Percentiles rank a stretch among this genome's conserved stretches.
Evolutionary conservation across 331 rosid genomes (phyloP).

Genomic region (Quercus lobata): DNA sequence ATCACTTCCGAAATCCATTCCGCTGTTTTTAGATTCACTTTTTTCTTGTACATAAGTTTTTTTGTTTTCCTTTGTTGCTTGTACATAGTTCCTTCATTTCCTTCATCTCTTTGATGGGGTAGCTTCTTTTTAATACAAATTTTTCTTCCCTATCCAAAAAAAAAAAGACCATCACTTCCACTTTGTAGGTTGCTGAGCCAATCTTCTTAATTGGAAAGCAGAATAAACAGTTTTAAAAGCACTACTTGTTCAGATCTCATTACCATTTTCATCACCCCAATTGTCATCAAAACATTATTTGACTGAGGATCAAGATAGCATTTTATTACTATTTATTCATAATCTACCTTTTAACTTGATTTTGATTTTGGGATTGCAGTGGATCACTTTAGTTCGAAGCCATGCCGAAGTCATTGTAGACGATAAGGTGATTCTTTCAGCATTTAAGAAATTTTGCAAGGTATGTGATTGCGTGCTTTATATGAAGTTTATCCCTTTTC

Average conservation of each 20-base stretch:
- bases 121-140: too few relatives aligned
- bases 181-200: background rate
- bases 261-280: background rate
- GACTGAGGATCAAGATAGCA: background rate
- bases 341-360: conserved; percentile 16
- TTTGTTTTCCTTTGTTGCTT: too few relatives aligned
- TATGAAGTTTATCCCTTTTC: background rate
- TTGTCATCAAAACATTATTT: background rate
- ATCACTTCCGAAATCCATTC: too few relatives aligned
- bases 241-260: conserved; percentile 2
- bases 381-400: conserved; percentile 73
- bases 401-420: conserved; percentile 86
- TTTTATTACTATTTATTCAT: background rate
- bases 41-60: too few relatives aligned
- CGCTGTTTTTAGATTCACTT: too few relatives aligned
- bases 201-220: conserved; percentile 5
- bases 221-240: background rate
- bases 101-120: too few relatives aligned
- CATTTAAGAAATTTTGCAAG: conserved; percentile 71
- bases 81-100: too few relatives aligned
- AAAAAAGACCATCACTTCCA: background rate
- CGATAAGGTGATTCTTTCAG: conserved; percentile 56
- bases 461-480: conserved; percentile 33
- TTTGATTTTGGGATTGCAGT: conserved; percentile 54
- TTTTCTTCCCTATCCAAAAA: too few relatives aligned